phyloP scores from a whole-genome alignment of 164 flowering plant species.

The Akebia trifoliata region DNA sequence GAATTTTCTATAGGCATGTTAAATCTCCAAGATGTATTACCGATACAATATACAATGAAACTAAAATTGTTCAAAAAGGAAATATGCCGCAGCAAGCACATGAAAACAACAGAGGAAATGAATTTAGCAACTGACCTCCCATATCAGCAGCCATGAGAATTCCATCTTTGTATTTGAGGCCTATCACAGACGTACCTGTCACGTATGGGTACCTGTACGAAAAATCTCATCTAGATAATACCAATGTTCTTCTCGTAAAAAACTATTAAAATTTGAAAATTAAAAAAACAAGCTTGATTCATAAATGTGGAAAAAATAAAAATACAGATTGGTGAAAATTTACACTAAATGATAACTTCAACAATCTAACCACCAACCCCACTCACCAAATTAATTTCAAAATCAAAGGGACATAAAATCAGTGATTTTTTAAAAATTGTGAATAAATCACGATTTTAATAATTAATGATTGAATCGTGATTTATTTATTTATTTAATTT shows the following conservation, averaged over 20 bases:
- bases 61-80: not conserved
- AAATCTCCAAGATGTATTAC: not conserved
- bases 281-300: not conserved
- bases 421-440: too few relatives aligned
- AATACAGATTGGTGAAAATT: too few relatives aligned
- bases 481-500: too few relatives aligned
- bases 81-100: not conserved
- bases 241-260: too few relatives aligned
- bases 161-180: constrained; percentile 87
- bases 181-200: constrained; percentile 89
- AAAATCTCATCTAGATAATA: not conserved
- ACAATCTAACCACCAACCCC: too few relatives aligned
- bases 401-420: too few relatives aligned
- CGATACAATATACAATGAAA: not conserved
- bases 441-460: too few relatives aligned
- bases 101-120: not conserved
- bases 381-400: too few relatives aligned
- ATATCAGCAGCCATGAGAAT: constrained; percentile 90
- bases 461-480: too few relatives aligned
- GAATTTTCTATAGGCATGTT: too few relatives aligned
- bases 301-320: too few relatives aligned
- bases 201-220: constrained; percentile 74
- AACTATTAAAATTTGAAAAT: not conserved
- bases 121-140: constrained; percentile 66
- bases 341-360: too few relatives aligned